Base-by-base conservation (phyloP, 2,329 filamentous ascomycete genomes). In the Aspergillus tamarii region DNA sequence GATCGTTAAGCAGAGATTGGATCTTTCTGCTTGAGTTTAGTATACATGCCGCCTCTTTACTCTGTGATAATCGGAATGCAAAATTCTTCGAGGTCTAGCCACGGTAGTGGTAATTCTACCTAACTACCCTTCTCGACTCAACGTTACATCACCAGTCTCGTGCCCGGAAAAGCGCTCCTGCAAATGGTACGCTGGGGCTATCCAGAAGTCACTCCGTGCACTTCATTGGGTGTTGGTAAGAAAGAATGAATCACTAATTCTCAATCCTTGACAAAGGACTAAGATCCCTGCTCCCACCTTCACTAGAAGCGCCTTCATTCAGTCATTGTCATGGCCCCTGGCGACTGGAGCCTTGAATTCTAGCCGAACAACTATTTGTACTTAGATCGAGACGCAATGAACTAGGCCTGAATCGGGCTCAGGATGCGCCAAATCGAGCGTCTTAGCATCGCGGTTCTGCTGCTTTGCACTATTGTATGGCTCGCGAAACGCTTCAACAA, bases 1-100 rank as follows among this genome's bases (percentile, higher is more conserved):
- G 11, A 81, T 86, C 1, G 85, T 94, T 58, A 87, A 91, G 74
- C 74, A 83, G 34, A 55, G 52, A 39, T 26, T 55, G 34, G 14
- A 14, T 16, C 21, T 16, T 39, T 39, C 30, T 54, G 30, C 30
- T 6, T 54, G 30, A 54, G 28, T 54, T 23, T 36, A 21, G 16
- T 11, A 54, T 36, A 48, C 30, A 19, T 36, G 16, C 21, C 52
- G 10, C 32, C 34, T 36, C 34, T 36, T 16, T 36, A 16, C 16
- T 14, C 16, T 36, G 30, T 32, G 28, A 52, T 32, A n/a, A 21
- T 52, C 28, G 19, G 28, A 19, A 30, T 30, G 16, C 5, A 52
- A 19, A 10, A 19, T 32, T 11, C 28, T n/a, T 52, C 10, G 28
- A 32, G 48, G 28, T 7, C 28, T 16, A 52, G 28, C 48, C 14